A percentile compares a stretch with the other conserved stretches of the same genome.
Conservation (phyloP, 1,139 yeast species). For the Sugiyamaella grinbergsii region DNA sequence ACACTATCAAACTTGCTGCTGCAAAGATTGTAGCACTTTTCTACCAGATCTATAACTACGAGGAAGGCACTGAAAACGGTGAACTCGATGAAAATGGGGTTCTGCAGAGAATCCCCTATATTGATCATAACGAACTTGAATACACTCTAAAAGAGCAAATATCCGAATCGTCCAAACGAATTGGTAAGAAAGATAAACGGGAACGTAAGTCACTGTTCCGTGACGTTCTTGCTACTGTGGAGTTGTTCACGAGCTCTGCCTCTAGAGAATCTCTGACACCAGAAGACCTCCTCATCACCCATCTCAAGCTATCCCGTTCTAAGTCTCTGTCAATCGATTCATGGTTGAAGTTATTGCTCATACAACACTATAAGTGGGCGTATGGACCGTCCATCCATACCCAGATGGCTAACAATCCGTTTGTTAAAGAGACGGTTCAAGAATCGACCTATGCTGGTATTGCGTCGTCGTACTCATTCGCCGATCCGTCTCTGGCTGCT, state of each 20-base stretch:
- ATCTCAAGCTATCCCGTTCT: slow-evolving; percentile 57
- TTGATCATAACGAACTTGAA: slow-evolving; percentile 57
- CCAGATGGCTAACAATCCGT: slow-evolving; percentile 58
- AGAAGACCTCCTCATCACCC: slow-evolving; percentile 51
- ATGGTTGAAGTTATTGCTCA: slow-evolving; percentile 65
- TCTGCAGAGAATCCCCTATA: slow-evolving; percentile 50
- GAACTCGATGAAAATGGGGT: slow-evolving; percentile 45
- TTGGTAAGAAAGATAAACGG: slow-evolving; percentile 64
- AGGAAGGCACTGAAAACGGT: slow-evolving; percentile 42
- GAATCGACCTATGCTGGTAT: slow-evolving; percentile 23
- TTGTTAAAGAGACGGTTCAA: slow-evolving; percentile 44
- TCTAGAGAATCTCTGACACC: slow-evolving; percentile 45
- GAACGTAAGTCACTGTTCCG: slow-evolving; percentile 64
- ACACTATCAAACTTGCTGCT: slow-evolving; percentile 48
- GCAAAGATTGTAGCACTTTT: slow-evolving; percentile 63
- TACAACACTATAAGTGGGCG: slow-evolving; percentile 69
- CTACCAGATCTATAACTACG: slow-evolving; percentile 59
- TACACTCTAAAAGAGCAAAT: slow-evolving; percentile 51
- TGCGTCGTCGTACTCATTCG: slow-evolving; percentile 9
- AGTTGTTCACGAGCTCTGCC: slow-evolving; percentile 47
- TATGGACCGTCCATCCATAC: slow-evolving; percentile 67
- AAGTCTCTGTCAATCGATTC: slow-evolving; percentile 61
- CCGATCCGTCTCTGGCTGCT: slow-evolving; percentile 2
- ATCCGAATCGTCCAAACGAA: slow-evolving; percentile 55
- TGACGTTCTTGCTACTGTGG: slow-evolving; percentile 58